A percentile compares a stretch with the other conserved stretches of the same genome.
Evolutionary conservation across 2,329 filamentous ascomycete genomes (phyloP).

Genomic region (Pestalotiopsis sp.): DNA sequence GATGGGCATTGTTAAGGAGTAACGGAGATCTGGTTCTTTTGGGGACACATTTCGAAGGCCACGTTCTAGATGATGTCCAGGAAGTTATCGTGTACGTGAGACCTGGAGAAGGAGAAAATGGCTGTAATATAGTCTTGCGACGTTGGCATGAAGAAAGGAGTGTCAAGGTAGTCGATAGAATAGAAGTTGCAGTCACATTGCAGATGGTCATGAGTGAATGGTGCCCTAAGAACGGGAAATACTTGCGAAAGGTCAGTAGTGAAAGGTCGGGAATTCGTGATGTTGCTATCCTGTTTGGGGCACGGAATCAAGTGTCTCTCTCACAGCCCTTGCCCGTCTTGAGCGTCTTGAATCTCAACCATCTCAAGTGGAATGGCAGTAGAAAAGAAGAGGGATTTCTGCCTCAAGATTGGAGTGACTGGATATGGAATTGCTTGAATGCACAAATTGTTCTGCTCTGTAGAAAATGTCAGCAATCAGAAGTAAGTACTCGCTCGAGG

Average conservation of each 20-base stretch:
- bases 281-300: background rate
- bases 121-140: too few relatives aligned
- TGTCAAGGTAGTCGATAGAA: too few relatives aligned
- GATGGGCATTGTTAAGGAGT: background rate
- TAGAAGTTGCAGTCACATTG: too few relatives aligned
- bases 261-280: background rate
- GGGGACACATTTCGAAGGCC: background rate
- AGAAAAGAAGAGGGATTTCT: conserved; percentile 10
- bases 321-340: background rate
- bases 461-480: background rate
- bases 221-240: too few relatives aligned
- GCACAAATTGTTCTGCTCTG: conserved; percentile 1
- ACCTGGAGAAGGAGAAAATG: background rate
- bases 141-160: too few relatives aligned
- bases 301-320: background rate
- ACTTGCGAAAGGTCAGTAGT: too few relatives aligned
- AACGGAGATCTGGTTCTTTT: background rate
- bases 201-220: too few relatives aligned
- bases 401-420: background rate
- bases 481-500: background rate
- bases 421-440: background rate
- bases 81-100: background rate
- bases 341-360: background rate
- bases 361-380: conserved; percentile 10
- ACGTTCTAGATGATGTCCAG: background rate